These are phyloP conservation scores for Xanthoconium purpureum DNA, from an alignment of 768 basidiomycete species.

Conservation along the genomic window DNA sequence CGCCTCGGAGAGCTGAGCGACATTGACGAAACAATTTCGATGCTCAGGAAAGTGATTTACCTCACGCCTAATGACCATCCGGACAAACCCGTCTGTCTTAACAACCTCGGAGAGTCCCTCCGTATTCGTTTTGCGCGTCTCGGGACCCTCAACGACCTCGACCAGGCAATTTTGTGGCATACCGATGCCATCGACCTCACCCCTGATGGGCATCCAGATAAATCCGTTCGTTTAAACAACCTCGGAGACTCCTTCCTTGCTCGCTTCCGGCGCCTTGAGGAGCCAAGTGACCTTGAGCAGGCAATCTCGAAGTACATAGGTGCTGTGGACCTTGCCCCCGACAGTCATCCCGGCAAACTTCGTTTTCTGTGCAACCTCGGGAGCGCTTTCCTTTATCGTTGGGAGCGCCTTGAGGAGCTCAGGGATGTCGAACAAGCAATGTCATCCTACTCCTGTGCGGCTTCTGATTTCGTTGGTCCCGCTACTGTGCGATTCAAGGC, in stretches of 20 bases:
- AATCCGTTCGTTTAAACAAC: too few relatives aligned
- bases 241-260: too few relatives aligned
- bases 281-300: too few relatives aligned
- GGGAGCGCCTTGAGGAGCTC: not conserved
- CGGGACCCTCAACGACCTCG: not conserved
- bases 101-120: not conserved
- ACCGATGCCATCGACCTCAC: not conserved
- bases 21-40: not conserved
- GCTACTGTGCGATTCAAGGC: not conserved
- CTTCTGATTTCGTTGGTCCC: not conserved
- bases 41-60: not conserved
- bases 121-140: slow-evolving; percentile 1
- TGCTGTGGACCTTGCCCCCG: not conserved
- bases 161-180: not conserved
- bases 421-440: not conserved
- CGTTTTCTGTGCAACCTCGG: not conserved
- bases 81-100: not conserved
- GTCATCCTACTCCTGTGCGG: not conserved
- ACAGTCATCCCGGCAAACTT: not conserved
- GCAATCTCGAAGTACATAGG: too few relatives aligned
- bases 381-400: not conserved
- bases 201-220: too few relatives aligned
- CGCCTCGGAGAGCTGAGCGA: not conserved
- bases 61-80: not conserved
- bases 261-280: too few relatives aligned